Percentiles rank a stretch among this genome's conserved stretches.
Evolutionary conservation across 1,139 yeast genomes (phyloP).

Genomic region (Hansenula sp.): DNA sequence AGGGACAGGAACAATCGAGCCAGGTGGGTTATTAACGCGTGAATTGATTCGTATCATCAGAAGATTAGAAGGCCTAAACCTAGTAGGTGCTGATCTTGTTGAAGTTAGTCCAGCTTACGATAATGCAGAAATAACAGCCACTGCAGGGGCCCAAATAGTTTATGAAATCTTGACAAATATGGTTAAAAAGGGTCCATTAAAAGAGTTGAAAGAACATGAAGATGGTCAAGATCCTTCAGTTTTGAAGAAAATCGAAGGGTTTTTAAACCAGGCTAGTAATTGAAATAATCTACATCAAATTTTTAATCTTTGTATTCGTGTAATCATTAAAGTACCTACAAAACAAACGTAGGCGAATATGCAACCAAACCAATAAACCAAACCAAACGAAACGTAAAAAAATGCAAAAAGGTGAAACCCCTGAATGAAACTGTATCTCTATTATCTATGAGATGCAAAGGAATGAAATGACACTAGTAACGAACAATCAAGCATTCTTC

Average conservation of each 20-base stretch:
- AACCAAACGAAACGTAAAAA: too few species aligned
- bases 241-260: neutral
- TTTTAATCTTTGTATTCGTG: too few species aligned
- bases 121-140: conserved; percentile 66
- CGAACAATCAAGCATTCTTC: neutral
- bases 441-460: too few species aligned
- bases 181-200: conserved; percentile 52
- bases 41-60: conserved; percentile 64
- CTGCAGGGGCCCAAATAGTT: conserved; percentile 75
- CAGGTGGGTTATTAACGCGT: conserved; percentile 79
- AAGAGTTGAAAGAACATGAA: too few species aligned
- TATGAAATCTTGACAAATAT: conserved; percentile 67
- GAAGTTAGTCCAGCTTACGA: conserved; percentile 78
- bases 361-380: too few species aligned
- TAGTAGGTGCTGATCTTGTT: conserved; percentile 78
- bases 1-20: conserved; percentile 83
- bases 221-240: neutral
- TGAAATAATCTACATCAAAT: too few species aligned
- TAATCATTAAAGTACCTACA: too few species aligned
- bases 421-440: too few species aligned
- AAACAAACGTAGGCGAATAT: too few species aligned
- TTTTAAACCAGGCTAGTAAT: neutral
- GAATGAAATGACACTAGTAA: too few species aligned
- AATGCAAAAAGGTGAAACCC: too few species aligned
- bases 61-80: conserved; percentile 49